phyloP scores from a whole-genome alignment of 2,329 filamentous ascomycete genomes.

The Laburnicola sp. region DNA sequence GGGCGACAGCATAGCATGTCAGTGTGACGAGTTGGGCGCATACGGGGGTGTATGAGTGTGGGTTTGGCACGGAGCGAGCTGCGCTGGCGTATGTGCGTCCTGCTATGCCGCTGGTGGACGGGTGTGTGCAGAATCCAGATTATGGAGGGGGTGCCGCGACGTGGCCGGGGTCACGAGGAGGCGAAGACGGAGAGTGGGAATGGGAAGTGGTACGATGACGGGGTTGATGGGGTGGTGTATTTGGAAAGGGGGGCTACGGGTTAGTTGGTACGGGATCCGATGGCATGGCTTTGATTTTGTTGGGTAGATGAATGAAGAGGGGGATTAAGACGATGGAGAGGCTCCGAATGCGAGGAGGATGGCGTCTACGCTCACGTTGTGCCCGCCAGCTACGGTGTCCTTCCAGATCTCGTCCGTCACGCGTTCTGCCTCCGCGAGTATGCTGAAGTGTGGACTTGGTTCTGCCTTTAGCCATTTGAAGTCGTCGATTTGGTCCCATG shows the following conservation, averaged over 20 bases:
- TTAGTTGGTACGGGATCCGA: not conserved
- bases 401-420: conserved; percentile 69
- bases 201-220: conserved; percentile 1
- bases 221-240: conserved; percentile 2
- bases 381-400: conserved; percentile 55
- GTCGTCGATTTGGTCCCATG: conserved; percentile 91
- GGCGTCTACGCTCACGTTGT: conserved; percentile 19
- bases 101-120: conserved; percentile 4
- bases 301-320: too few species aligned
- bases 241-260: conserved; percentile 1
- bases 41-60: not conserved
- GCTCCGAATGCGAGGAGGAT: conserved; percentile 16
- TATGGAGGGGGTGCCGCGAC: not conserved
- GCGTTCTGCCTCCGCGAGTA: conserved; percentile 64
- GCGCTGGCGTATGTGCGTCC: not conserved
- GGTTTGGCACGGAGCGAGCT: not conserved
- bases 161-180: too few species aligned
- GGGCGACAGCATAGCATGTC: not conserved
- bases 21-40: conserved; percentile 7
- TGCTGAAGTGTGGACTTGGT: conserved; percentile 83
- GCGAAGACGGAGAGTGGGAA: not conserved
- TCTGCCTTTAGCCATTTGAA: conserved; percentile 95
- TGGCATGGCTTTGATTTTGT: not conserved
- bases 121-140: conserved; percentile 3
- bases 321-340: not conserved